phyloP scores from a whole-genome alignment of 768 basidiomycete genomes.

The Austroboletus eburneus region DNA sequence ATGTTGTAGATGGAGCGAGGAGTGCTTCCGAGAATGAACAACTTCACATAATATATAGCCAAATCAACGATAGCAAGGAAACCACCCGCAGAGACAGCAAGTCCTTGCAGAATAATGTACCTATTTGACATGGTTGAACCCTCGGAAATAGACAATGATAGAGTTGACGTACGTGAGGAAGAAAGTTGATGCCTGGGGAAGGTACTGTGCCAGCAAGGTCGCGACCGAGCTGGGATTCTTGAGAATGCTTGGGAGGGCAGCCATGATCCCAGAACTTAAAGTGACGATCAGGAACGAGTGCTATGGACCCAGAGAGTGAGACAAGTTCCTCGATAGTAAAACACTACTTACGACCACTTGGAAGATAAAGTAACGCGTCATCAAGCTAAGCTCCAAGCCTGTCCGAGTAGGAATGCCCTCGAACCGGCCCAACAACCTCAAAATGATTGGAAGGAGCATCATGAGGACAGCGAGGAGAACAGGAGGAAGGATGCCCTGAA shows the following conservation, averaged over 20 bases:
- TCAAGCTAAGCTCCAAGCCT: conserved; percentile 82
- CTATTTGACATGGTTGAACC: conserved; percentile 30
- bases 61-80: conserved; percentile 77
- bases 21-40: conserved; percentile 83
- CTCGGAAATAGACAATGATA: not conserved
- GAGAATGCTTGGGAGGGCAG: conserved; percentile 58
- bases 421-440: conserved; percentile 75
- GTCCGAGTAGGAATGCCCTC: conserved; percentile 88
- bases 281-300: conserved; percentile 94
- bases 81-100: conserved; percentile 73
- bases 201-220: conserved; percentile 63
- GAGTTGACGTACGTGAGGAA: conserved; percentile 66
- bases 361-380: conserved; percentile 91
- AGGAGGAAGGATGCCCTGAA: conserved; percentile 86
- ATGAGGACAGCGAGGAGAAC: conserved; percentile 86
- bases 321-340: not conserved
- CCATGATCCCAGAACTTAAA: conserved; percentile 76
- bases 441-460: conserved; percentile 81
- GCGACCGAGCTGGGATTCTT: conserved; percentile 70
- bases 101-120: conserved; percentile 76
- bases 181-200: conserved; percentile 85
- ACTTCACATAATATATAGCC: conserved; percentile 84
- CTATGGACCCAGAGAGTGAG: conserved; percentile 35
- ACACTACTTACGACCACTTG: conserved; percentile 74
- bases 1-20: conserved; percentile 81